A percentile compares a stretch with the other conserved stretches of the same genome.
phyloP scores from a whole-genome alignment of 495 filamentous ascomycete species.

The Daldinia decipiens region DNA sequence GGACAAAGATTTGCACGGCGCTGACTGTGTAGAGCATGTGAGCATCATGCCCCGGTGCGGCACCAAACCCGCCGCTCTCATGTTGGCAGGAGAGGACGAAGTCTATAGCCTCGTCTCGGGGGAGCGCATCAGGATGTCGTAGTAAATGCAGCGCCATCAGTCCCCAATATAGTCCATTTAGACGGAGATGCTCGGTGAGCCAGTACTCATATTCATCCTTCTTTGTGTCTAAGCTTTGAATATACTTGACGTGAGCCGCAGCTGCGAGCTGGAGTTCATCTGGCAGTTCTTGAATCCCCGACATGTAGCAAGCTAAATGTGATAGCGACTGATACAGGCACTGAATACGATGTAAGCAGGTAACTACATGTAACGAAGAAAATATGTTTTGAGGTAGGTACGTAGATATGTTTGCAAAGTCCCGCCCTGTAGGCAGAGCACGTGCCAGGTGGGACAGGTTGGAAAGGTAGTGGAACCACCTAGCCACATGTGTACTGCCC shows the following conservation, averaged over 20 bases:
- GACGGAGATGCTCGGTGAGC: constrained; percentile 93
- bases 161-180: constrained; percentile 97
- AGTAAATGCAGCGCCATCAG: constrained; percentile 88
- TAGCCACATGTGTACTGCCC: neutral
- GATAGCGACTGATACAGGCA: neutral
- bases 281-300: constrained; percentile 54
- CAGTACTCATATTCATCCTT: constrained; percentile 97
- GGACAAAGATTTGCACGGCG: constrained; percentile 89
- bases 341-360: neutral
- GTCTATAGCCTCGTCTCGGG: constrained; percentile 82
- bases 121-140: constrained; percentile 78
- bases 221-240: constrained; percentile 89
- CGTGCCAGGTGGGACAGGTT: neutral
- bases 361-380: neutral
- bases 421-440: no score
- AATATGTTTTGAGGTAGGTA: neutral
- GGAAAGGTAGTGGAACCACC: neutral
- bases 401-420: neutral
- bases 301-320: constrained; percentile 23
- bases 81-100: constrained; percentile 93
- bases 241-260: constrained; percentile 89
- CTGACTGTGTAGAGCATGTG: constrained; percentile 96
- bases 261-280: constrained; percentile 72
- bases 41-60: constrained; percentile 91
- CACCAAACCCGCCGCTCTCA: constrained; percentile 89